Base-by-base conservation (phyloP, 208 protist species). In the Leishmania amazonensis region DNA sequence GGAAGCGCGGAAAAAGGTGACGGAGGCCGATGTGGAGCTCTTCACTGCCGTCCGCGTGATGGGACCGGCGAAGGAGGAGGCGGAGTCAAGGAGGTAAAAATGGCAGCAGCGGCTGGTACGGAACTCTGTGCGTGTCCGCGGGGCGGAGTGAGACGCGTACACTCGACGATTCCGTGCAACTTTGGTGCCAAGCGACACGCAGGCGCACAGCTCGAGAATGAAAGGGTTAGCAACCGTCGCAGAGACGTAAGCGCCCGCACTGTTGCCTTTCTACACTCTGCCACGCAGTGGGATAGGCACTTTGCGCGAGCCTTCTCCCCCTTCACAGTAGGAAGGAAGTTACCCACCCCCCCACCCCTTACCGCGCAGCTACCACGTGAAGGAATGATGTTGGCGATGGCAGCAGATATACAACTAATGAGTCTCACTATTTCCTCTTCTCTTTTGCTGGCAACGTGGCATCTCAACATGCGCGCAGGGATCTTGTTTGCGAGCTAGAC, bases 1-100 rank as follows among this genome's bases (percentile, higher is more conserved):
- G 87, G 93, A 98, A 83, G 89, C 87, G 62, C 90, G 89, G 57
- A 94, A 92, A 73, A 90, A 87, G 74, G 85, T 99, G 35, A 99
- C 98, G 24, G 96, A 99, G 31, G 96, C 98, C 5, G 86, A 96
- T 54, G 94, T 98, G 19, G 79, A 82, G 31, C 81, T 88, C 47
- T 98, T 96, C 78, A 95, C 83, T 49, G 83, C 79, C 40, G 76
- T 89, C 13, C 91, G 95, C 49, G 68, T 84, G 17, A 96, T 96
- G 89, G 91, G 92, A 2, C 92, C 92, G 7, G 93, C 91, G 3
- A 93, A 92, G 79, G 79, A 74, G n/a, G 57, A 19, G 13, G 81
- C 81, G 3, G 81, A 88, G 13, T 47, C 76, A 1, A 71, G 67
- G 67, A 38, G 31, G 24, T 38, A 28, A 21, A 21, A 49, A 2